Evolutionary conservation across 768 basidiomycete species (phyloP), one percentile per base, ranked within the genome.

Genomic region (Suillus sp.): DNA sequence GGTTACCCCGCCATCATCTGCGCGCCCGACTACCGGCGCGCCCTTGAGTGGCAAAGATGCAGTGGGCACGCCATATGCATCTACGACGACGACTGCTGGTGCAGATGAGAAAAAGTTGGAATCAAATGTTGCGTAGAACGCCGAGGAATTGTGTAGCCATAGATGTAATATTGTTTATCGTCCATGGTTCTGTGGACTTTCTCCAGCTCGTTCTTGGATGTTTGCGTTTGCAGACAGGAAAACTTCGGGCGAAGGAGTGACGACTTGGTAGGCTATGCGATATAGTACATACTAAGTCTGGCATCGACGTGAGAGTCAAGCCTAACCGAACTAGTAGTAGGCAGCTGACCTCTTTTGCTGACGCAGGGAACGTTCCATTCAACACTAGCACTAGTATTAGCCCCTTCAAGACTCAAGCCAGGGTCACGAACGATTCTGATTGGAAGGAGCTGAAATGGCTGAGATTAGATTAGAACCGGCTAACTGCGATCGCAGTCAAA

Each of bases 31-130:
- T 18, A 78, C 80, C 3, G 79, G 72, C 27, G 78, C 80, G 11
- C 78, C 79, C 0, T 68, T 82, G 72, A 80, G 75, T 45, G 79
- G 77, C 1, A 61, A 72, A 1, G 72, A 79, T 61, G 70, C 72
- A 5, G 68, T 78, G 32, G 73, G 69, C 27, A 72, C 71, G 16
- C 78, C 71, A 9, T 71, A 67, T 62, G 67, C 67, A 25, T 60
- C 68, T 2, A 68, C 73, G 22, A 63, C 40, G 18, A 59, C 65
- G 5, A 54, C 27, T 10, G 27, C 45, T 34, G 42, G 43, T 43
- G 45, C 30, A 25, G 35, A 50, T 27, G n/a, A 61, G 34, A 53
- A 37, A n/a, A 54, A 59, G 50, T 7, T 64, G 25, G 35, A 65
- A 35, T 53, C 64, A 32, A 35, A 43, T 18, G 48, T 65, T 22